Evolutionary conservation across 495 filamentous ascomycete genomes (phyloP).

Genomic region (Talaromyces thailandensis): DNA sequence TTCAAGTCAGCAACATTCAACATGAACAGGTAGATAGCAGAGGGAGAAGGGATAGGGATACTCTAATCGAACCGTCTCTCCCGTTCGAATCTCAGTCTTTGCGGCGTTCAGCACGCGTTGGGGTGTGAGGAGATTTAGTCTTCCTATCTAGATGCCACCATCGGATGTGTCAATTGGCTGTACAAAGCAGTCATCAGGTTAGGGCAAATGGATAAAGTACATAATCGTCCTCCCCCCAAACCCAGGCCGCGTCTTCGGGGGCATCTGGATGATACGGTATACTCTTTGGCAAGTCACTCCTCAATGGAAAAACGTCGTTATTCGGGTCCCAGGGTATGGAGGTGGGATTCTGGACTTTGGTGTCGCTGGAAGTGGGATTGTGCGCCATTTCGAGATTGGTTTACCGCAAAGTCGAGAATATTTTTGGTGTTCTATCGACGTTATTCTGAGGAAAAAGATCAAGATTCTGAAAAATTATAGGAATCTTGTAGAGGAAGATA

Average conservation of each 20-base stretch:
- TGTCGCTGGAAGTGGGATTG: neutral
- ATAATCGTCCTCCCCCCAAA: conserved; percentile 54
- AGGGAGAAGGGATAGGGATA: conserved; percentile 11
- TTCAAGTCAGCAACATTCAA: neutral
- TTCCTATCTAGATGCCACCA: neutral
- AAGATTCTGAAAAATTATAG: too few relatives aligned
- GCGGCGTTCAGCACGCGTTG: conserved; percentile 38
- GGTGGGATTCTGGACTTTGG: neutral
- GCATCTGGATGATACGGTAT: conserved; percentile 16
- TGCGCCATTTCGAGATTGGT: neutral
- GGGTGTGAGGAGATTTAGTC: conserved; percentile 14
- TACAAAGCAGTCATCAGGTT: neutral
- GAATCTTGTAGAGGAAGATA: neutral
- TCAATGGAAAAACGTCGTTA: neutral
- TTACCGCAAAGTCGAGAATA: too few relatives aligned
- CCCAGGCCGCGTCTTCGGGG: conserved; percentile 47
- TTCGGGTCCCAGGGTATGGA: neutral
- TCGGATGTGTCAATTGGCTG: neutral
- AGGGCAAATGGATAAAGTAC: conserved; percentile 42
- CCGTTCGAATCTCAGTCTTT: conserved; percentile 40
- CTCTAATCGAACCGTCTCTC: conserved; percentile 43
- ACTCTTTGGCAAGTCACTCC: neutral
- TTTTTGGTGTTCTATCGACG: too few relatives aligned
- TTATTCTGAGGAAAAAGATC: too few relatives aligned
- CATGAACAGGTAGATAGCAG: too few relatives aligned